A percentile compares a stretch with the other conserved stretches of the same genome.
phyloP scores from a whole-genome alignment of 1,139 yeast genomes.

The Geotrichum restrictum region DNA sequence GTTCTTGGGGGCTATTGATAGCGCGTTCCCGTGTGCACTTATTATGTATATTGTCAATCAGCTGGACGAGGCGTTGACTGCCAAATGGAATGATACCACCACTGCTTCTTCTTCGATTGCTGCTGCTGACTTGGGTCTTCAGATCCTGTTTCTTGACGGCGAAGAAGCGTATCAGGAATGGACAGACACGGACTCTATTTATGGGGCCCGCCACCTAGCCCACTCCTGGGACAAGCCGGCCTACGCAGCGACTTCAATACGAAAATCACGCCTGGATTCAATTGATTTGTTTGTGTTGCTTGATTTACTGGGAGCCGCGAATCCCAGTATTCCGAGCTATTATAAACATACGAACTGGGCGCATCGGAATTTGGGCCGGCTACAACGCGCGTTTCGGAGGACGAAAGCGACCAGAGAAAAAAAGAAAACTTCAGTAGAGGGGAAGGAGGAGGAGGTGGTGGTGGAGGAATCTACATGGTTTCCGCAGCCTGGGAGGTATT shows the following conservation, averaged over 20 bases:
- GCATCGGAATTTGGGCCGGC: constrained; percentile 39
- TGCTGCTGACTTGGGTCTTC: constrained; percentile 39
- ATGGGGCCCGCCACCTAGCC: constrained; percentile 54
- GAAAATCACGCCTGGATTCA: constrained; percentile 29
- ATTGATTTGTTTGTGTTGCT: constrained; percentile 48
- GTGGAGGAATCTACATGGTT: constrained; percentile 15
- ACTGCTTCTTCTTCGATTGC: background rate
- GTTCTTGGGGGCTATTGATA: constrained; percentile 56
- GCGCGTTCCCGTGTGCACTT: constrained; percentile 56
- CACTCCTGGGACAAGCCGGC: constrained; percentile 37
- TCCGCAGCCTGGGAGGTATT: constrained; percentile 28
- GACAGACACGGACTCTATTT: constrained; percentile 50
- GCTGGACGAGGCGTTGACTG: constrained; percentile 33
- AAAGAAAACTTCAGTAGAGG: background rate
- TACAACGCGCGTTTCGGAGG: constrained; percentile 29
- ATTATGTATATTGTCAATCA: constrained; percentile 46
- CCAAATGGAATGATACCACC: constrained; percentile 29
- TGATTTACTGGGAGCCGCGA: constrained; percentile 48
- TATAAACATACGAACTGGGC: constrained; percentile 43
- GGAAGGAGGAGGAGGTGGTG: background rate
- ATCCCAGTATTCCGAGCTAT: constrained; percentile 45
- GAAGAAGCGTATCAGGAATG: constrained; percentile 54
- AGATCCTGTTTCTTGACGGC: constrained; percentile 54
- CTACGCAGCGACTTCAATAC: constrained; percentile 15
- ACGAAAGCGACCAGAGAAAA: too few relatives aligned